Conservation (phyloP, 495 filamentous ascomycete species). For the Usnea hakonensis region DNA sequence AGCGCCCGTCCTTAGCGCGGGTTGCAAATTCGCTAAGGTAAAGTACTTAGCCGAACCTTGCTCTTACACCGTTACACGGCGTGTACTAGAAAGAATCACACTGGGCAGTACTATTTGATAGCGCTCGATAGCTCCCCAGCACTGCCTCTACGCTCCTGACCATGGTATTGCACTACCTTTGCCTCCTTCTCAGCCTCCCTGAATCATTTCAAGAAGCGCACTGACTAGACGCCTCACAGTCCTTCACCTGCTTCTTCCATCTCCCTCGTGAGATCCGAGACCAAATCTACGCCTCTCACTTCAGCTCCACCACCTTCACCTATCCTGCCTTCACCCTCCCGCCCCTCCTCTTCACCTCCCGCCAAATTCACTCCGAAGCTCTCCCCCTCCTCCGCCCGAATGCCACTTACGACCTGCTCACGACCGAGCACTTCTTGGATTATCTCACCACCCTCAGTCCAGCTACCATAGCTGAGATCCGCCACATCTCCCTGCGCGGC, state of each 20-base stretch:
- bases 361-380: not conserved
- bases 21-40: no score
- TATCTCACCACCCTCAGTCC: not conserved
- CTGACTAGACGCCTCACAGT: not conserved
- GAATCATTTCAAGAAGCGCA: not conserved
- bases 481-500: not conserved
- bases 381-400: not conserved
- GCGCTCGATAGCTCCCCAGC: no score
- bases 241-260: not conserved
- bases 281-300: conserved; percentile 6
- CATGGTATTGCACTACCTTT: not conserved
- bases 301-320: not conserved
- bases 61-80: no score
- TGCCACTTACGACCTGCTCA: not conserved
- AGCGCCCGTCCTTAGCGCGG: no score
- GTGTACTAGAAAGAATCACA: no score
- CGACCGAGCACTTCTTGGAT: not conserved
- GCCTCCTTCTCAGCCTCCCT: not conserved
- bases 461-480: not conserved
- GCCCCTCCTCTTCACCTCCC: not conserved
- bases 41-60: no score
- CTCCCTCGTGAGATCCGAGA: conserved; percentile 3
- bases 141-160: not conserved
- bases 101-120: no score
- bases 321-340: not conserved